phyloP scores from a whole-genome alignment of 192 early-diverging fungal species.

The Linnemannia exigua region DNA sequence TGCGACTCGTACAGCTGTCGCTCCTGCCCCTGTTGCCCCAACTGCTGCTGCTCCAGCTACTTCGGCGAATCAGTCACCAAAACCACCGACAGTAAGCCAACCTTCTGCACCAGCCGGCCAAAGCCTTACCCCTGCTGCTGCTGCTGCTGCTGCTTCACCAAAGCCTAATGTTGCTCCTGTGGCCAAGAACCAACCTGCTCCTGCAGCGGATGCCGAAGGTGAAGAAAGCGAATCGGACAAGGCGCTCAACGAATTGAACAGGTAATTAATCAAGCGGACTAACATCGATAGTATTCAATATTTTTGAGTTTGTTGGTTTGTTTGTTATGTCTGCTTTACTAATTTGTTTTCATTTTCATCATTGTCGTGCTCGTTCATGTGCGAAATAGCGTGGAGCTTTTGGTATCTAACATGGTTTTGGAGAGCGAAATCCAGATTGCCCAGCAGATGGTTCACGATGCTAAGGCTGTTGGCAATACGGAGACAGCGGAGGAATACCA shows the following conservation, averaged over 20 bases:
- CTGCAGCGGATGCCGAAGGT: constrained; percentile 19
- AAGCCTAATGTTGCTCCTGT: constrained; percentile 10
- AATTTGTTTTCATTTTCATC: background rate
- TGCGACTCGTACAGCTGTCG: background rate
- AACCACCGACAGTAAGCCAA: constrained; percentile 7
- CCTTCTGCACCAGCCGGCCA: background rate
- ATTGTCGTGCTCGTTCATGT: background rate
- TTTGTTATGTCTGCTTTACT: background rate
- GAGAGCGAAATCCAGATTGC: constrained; percentile 73
- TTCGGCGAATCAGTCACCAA: background rate
- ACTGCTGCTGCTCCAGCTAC: background rate
- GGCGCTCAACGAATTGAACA: constrained; percentile 71
- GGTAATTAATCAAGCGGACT: constrained; percentile 34
- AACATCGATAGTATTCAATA: constrained; percentile 46
- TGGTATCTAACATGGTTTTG: constrained; percentile 83
- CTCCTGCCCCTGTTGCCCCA: background rate
- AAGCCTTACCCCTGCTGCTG: background rate
- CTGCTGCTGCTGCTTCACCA: constrained; percentile 3
- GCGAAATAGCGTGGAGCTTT: constrained; percentile 71
- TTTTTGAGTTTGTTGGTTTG: constrained; percentile 7
- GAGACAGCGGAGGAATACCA: constrained; percentile 71
- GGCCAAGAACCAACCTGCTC: background rate
- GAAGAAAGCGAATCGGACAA: constrained; percentile 58
- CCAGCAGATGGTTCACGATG: constrained; percentile 59
- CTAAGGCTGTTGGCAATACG: constrained; percentile 56